A percentile compares a stretch with the other conserved stretches of the same genome.
These are phyloP conservation scores for Tilletia horrida DNA, from an alignment of 1,284 basidiomycete genomes.

Conservation along the genomic window DNA sequence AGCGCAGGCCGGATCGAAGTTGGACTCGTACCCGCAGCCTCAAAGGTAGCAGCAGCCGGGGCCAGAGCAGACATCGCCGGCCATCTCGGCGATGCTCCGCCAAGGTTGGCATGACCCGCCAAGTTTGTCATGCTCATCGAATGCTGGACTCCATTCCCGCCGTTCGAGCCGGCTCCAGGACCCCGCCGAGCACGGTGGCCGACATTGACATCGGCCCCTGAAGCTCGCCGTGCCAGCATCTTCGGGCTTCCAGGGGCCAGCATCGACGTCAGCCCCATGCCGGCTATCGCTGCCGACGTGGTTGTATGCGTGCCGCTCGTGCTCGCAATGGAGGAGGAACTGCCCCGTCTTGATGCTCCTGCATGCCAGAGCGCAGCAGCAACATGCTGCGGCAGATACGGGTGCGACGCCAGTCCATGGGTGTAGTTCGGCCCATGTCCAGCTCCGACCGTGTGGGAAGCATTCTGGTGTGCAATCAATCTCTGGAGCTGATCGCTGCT, in stretches of 20 bases:
- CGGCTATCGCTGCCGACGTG: not conserved
- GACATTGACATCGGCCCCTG: not conserved
- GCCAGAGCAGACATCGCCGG: no score
- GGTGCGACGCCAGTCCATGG: slow-evolving; percentile 9
- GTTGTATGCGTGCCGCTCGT: not conserved
- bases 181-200: not conserved
- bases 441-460: not conserved
- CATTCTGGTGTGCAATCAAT: slow-evolving; percentile 1
- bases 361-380: not conserved
- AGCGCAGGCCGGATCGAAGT: no score
- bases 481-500: not conserved
- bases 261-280: not conserved
- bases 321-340: not conserved
- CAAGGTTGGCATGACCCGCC: no score
- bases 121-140: slow-evolving; percentile 16
- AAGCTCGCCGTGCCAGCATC: not conserved
- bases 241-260: not conserved
- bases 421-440: slow-evolving; percentile 1
- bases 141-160: not conserved
- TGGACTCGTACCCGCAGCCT: no score
- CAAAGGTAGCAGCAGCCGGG: no score
- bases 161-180: not conserved
- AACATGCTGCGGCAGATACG: slow-evolving; percentile 2
- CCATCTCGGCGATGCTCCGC: no score
- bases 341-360: not conserved